Conservation (phyloP, 2,329 filamentous ascomycete species). For the Pyrenophora graminea region DNA sequence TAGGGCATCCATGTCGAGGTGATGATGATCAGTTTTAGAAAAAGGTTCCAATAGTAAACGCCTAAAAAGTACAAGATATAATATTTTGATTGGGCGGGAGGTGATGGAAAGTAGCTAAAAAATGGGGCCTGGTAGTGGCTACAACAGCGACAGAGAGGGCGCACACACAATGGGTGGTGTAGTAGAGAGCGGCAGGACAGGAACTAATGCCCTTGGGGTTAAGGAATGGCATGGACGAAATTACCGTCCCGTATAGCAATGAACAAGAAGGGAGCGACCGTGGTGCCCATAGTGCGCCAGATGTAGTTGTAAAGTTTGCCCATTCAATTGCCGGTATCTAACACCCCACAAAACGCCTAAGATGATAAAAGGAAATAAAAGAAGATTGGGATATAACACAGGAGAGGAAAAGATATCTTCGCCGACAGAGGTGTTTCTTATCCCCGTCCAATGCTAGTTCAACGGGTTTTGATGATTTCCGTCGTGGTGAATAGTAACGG, state of each 20-base stretch:
- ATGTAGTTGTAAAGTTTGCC: slow-evolving; percentile 14
- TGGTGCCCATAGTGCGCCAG: slow-evolving; percentile 18
- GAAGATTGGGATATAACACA: slow-evolving; percentile 16
- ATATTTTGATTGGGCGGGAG: slow-evolving; percentile 4
- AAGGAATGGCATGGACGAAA: slow-evolving; percentile 24
- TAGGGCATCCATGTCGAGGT: too few species aligned
- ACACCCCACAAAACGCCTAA: slow-evolving; percentile 19
- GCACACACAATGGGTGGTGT: background rate
- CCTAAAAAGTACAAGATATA: background rate
- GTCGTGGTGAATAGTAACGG: slow-evolving; percentile 21
- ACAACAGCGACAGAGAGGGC: slow-evolving; percentile 4
- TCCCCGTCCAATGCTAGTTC: slow-evolving; percentile 12
- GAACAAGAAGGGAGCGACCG: slow-evolving; percentile 15
- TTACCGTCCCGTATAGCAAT: slow-evolving; percentile 21
- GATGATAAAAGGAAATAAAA: slow-evolving; percentile 1
- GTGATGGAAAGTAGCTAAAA: slow-evolving; percentile 7
- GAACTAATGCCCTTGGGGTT: slow-evolving; percentile 12
- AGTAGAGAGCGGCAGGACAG: slow-evolving; percentile 15
- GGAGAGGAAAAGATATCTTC: slow-evolving; percentile 1
- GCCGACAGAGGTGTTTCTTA: slow-evolving; percentile 8
- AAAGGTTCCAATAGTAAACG: too few species aligned
- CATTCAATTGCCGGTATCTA: slow-evolving; percentile 26
- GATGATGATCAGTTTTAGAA: too few species aligned
- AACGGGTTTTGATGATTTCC: slow-evolving; percentile 13
- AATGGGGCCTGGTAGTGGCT: slow-evolving; percentile 4